phyloP scores from a whole-genome alignment of 345 rosid species.

The Stellera chamaejasme region DNA sequence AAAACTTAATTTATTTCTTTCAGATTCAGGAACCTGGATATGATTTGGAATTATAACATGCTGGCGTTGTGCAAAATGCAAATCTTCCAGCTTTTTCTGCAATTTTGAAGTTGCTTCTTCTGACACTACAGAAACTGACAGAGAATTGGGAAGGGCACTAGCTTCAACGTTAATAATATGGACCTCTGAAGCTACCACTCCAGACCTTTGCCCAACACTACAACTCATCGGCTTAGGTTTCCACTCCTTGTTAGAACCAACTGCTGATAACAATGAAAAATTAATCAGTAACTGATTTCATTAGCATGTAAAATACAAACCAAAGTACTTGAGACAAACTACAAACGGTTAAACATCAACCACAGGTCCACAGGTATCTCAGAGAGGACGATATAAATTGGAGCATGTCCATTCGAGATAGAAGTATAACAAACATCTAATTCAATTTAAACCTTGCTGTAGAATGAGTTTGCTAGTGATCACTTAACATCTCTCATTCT shows the following conservation, averaged over 20 bases:
- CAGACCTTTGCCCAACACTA: slow-evolving; percentile 41
- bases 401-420: too few species aligned
- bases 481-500: too few species aligned
- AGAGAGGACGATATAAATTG: too few species aligned
- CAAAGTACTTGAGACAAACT: not conserved
- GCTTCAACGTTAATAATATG: slow-evolving; percentile 37
- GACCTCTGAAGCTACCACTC: slow-evolving; percentile 36
- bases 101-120: slow-evolving; percentile 56
- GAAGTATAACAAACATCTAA: too few species aligned
- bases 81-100: slow-evolving; percentile 65
- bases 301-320: slow-evolving; percentile 8
- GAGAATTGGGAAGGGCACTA: slow-evolving; percentile 25
- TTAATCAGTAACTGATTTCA: slow-evolving; percentile 5
- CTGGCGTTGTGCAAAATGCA: slow-evolving; percentile 68
- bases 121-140: slow-evolving; percentile 31
- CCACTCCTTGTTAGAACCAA: slow-evolving; percentile 74
- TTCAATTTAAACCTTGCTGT: too few species aligned
- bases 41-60: slow-evolving; percentile 90
- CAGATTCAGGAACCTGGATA: slow-evolving; percentile 92
- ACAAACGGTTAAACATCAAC: too few species aligned
- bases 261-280: slow-evolving; percentile 28
- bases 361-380: too few species aligned
- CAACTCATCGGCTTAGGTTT: slow-evolving; percentile 69
- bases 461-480: too few species aligned
- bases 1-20: slow-evolving; percentile 79